A percentile compares a stretch with the other conserved stretches of the same genome.
Evolutionary conservation across 2,329 filamentous ascomycete genomes (phyloP).

Genomic region (Aspergillus uvarum): DNA sequence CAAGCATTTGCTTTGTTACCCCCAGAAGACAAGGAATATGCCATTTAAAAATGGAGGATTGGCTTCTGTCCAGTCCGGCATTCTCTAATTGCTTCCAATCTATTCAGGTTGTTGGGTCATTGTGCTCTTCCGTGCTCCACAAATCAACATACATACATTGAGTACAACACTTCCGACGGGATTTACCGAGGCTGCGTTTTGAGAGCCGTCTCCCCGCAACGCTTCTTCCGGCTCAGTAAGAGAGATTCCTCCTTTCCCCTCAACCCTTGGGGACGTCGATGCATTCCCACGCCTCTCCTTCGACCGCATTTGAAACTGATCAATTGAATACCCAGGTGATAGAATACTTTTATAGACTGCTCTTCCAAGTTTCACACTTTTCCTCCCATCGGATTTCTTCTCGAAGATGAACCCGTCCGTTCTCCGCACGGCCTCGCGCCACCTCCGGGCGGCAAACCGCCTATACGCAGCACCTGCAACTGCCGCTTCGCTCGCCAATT

Average conservation of each 20-base stretch:
- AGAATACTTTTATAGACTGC: too few species aligned
- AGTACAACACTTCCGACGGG: background rate
- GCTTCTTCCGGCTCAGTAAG: background rate
- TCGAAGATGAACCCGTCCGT: constrained; percentile 34
- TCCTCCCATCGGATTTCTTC: background rate
- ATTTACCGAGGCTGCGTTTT: background rate
- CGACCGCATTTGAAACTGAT: too few species aligned
- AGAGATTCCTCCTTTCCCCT: background rate
- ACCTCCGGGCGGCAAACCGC: constrained; percentile 25
- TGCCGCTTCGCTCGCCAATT: constrained; percentile 12
- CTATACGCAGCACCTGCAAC: constrained; percentile 19
- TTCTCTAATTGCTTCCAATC: too few species aligned
- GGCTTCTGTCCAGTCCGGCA: too few species aligned
- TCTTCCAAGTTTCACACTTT: too few species aligned
- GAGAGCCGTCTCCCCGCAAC: constrained; percentile 1
- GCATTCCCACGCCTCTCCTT: background rate
- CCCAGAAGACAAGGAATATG: too few species aligned
- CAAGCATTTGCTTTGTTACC: background rate
- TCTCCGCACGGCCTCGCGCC: constrained; percentile 33
- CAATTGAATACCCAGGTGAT: too few species aligned
- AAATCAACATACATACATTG: too few species aligned
- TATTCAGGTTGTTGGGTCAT: background rate
- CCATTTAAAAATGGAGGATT: too few species aligned
- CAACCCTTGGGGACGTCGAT: background rate
- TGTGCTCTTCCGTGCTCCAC: background rate